A percentile compares a stretch with the other conserved stretches of the same genome.
Conservation (phyloP, 345 rosid species). For the Hypericum androsaemum region DNA sequence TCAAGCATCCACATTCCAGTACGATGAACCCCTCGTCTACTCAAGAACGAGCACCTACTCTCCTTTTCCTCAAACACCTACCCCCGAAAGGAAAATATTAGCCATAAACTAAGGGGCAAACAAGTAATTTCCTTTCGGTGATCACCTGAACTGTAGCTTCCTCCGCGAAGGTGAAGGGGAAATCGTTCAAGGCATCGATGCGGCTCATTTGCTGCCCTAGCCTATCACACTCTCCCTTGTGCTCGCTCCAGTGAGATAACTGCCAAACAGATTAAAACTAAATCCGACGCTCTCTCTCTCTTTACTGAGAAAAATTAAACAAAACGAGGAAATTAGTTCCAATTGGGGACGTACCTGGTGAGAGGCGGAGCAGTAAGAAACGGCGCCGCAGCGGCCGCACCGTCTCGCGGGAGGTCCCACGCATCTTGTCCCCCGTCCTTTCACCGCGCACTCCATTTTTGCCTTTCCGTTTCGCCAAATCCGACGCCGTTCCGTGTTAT, state of each 20-base stretch:
- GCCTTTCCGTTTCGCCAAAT: background rate
- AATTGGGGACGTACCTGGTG: constrained; percentile 49
- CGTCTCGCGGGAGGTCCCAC: constrained; percentile 50
- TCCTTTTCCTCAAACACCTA: constrained; percentile 42
- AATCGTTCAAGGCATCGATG: constrained; percentile 47
- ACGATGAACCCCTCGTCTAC: constrained; percentile 50
- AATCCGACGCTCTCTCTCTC: background rate
- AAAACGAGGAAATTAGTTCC: background rate
- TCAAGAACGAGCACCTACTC: constrained; percentile 65
- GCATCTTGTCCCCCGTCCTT: constrained; percentile 55
- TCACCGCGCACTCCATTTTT: constrained; percentile 71
- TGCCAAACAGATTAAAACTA: constrained; percentile 1
- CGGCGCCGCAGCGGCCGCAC: constrained; percentile 70
- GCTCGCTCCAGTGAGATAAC: constrained; percentile 67
- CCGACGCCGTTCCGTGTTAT: no score
- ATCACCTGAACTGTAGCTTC: constrained; percentile 59
- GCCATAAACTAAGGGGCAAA: background rate
- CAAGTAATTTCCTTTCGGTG: background rate
- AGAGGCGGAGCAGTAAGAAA: constrained; percentile 71
- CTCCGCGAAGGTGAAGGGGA: constrained; percentile 63
- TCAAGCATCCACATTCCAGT: constrained; percentile 72
- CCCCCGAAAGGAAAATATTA: background rate
- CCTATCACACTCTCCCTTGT: constrained; percentile 76
- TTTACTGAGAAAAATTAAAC: background rate
- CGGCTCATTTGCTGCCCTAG: constrained; percentile 70